Percentiles rank a stretch among this genome's conserved stretches.
Evolutionary conservation across 306 rosid species (phyloP).

Genomic region (Pyrus pyrifolia): DNA sequence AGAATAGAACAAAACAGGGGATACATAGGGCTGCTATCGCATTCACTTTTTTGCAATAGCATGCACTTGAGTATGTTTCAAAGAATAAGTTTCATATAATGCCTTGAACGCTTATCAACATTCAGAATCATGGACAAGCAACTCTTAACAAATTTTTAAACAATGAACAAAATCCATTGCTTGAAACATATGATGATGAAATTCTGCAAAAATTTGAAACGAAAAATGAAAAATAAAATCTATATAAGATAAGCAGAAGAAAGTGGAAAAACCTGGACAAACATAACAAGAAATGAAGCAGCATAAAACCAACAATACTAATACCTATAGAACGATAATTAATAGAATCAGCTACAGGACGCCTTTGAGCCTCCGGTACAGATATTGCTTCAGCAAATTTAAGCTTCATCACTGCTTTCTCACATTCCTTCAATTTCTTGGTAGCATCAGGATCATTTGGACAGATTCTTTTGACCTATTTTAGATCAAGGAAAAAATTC

Average conservation of each 20-base stretch:
- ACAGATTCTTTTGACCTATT: constrained; percentile 73
- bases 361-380: constrained; percentile 59
- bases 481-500: constrained; percentile 20
- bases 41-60: background rate
- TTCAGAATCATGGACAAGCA: constrained; percentile 5
- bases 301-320: constrained; percentile 12
- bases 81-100: background rate
- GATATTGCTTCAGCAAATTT: constrained; percentile 94
- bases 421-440: constrained; percentile 94
- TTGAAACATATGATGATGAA: background rate
- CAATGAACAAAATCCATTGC: background rate
- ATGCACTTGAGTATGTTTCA: background rate
- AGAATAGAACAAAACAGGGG: background rate
- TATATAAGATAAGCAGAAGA: background rate
- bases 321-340: constrained; percentile 77
- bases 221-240: background rate
- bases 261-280: background rate
- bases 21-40: background rate
- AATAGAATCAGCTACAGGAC: constrained; percentile 58
- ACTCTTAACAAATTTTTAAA: background rate
- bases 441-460: constrained; percentile 90
- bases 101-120: background rate
- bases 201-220: background rate
- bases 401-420: constrained; percentile 88
- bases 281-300: background rate